Base-by-base conservation (phyloP, 2,329 filamentous ascomycete genomes). In the Botryotinia calthae region DNA sequence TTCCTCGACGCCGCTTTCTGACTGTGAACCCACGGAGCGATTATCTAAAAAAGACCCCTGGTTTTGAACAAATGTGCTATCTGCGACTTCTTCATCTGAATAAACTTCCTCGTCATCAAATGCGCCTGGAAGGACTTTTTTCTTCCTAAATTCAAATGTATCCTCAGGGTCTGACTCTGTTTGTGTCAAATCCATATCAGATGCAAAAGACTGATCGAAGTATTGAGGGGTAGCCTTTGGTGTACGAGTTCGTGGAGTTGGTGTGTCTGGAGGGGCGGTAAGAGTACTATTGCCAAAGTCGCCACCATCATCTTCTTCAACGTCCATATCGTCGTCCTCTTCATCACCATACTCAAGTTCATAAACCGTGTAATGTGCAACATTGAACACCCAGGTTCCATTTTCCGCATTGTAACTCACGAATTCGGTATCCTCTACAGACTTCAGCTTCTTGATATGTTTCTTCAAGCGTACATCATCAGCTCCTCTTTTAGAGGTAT, bases 361-460 rank as follows among this genome's bases (percentile, higher is more conserved):
- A 80, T 99, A 99, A 1, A 94, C 97, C 1, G 95, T 98, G 82
- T 97, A 99, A 82, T 99, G 96, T 79, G 95, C 90, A n/a, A 99
- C 96, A 16, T 86, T 90, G 84, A 99, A 99, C 22, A 89, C 88
- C 97, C 97, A 99, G 64, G 93, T 88, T 70, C 95, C 96, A 70
- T 90, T 94, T 1, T 93, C 86, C 73, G 86, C 85, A 76, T 97
- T 88, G 82, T 98, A 99, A 78, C 87, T 86, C 78, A 95, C 86
- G 78, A 97, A 98, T 6, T 89, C 89, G 0, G 96, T 98, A 81
- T 93, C 91, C 14, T 85, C 84, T 54, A 98, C 94, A 73, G 88
- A 89, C 85, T 90, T 92, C 37, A 99, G 88, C 71, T 93, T 91
- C 74, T 91, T 89, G 72, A 98, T 84, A 82, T 99, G 96, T 83